phyloP scores from a whole-genome alignment of 2,329 filamentous ascomycete species.

The Diatrype stigma region DNA sequence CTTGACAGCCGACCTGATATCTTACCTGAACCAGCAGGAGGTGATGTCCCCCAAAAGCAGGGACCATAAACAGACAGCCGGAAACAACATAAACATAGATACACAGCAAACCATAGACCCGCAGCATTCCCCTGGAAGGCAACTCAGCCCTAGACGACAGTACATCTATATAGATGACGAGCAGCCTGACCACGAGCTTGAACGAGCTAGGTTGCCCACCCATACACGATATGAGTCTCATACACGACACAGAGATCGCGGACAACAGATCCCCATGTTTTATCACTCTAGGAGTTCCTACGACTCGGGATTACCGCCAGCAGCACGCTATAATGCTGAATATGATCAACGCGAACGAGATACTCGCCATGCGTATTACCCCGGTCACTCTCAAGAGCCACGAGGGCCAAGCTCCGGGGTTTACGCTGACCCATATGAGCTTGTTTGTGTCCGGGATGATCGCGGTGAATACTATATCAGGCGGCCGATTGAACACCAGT shows the following conservation, averaged over 20 bases:
- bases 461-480: conserved; percentile 44
- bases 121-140: conserved; percentile 8
- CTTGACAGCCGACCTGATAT: conserved; percentile 22
- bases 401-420: conserved; percentile 23
- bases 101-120: conserved; percentile 5
- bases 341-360: conserved; percentile 21
- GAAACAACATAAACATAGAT: too few species aligned
- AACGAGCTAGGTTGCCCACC: conserved; percentile 30
- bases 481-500: conserved; percentile 33
- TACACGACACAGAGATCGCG: conserved; percentile 22
- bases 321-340: conserved; percentile 18
- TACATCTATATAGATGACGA: conserved; percentile 11
- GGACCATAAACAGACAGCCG: too few species aligned
- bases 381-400: conserved; percentile 26
- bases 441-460: conserved; percentile 41
- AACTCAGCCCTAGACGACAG: conserved; percentile 6
- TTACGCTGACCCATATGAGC: conserved; percentile 37
- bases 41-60: conserved; percentile 3
- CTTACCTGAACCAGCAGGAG: conserved; percentile 18
- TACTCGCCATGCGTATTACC: conserved; percentile 30
- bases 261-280: conserved; percentile 25
- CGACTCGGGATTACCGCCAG: conserved; percentile 20
- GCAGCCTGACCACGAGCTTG: conserved; percentile 18
- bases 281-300: conserved; percentile 24
- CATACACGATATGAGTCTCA: conserved; percentile 25